A percentile compares a stretch with the other conserved stretches of the same genome.
Conservation (phyloP, 805 yeast genomes). For the Candida tammaniensis region DNA sequence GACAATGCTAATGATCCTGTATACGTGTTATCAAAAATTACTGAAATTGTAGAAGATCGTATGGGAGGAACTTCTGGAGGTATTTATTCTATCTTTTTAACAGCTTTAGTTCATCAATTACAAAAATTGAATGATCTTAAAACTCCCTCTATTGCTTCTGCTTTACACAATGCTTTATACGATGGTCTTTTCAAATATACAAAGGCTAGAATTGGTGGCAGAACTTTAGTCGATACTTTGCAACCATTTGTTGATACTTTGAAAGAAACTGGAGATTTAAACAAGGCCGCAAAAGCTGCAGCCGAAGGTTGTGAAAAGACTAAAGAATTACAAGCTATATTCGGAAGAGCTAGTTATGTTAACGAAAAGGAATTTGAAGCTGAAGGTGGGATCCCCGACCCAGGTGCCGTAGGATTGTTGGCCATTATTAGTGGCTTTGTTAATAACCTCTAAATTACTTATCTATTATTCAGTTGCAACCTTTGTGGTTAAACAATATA, state of each 20-base stretch:
- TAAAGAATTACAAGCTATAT: conserved; percentile 71
- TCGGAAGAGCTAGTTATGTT: conserved; percentile 93
- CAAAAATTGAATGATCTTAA: conserved; percentile 35
- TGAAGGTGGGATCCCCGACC: conserved; percentile 83
- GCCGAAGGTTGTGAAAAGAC: conserved; percentile 75
- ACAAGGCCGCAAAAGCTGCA: conserved; percentile 67
- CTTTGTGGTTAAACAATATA: conserved; percentile 1
- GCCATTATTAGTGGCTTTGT: conserved; percentile 50
- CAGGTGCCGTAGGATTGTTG: conserved; percentile 89
- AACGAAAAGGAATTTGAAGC: conserved; percentile 54
- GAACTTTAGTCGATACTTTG: conserved; percentile 85
- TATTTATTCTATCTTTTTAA: conserved; percentile 76
- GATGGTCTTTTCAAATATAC: conserved; percentile 81
- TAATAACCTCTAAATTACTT: not conserved
- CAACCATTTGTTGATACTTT: conserved; percentile 80
- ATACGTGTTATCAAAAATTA: conserved; percentile 62
- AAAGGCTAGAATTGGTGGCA: conserved; percentile 82
- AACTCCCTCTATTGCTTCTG: conserved; percentile 39
- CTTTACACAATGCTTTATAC: conserved; percentile 55
- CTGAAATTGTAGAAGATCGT: conserved; percentile 81
- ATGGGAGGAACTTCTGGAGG: conserved; percentile 99
- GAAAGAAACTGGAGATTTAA: conserved; percentile 46
- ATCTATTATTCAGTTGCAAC: too few species aligned
- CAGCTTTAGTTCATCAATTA: conserved; percentile 63
- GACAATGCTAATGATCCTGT: conserved; percentile 43